Evolutionary conservation across 164 flowering plant genomes (phyloP), one percentile per base, ranked within the genome.

Genomic region (Piper betle): DNA sequence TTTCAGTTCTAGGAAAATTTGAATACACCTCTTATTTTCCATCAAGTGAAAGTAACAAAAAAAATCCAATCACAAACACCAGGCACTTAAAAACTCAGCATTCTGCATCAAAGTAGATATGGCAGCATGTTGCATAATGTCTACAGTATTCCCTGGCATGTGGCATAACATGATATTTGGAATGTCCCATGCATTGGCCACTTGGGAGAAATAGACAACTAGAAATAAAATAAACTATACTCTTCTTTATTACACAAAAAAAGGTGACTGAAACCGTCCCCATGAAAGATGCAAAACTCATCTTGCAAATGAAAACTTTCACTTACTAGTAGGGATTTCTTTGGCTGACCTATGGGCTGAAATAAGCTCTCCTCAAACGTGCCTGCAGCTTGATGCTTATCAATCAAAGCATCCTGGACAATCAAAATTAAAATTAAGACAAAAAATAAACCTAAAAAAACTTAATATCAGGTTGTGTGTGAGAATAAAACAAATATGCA

Each of bases 381-480:
- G 62, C 72, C 78, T 16, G 70, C 82, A n/a, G 73, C 64, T 53
- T 68, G 43, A 75, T 83, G 81, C 61, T 74, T 75, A 67, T 86
- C 93, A 78, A 88, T 64, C 55, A 84, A 71, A 64, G 78, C 79
- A 77, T 88, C 93, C 96, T 88, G 63, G 7, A 38, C 56, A 40
- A 58, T 6, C 54, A 10, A 11, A 20, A n/a, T n/a, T n/a, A n/a
- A n/a, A n/a, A n/a, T n/a, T n/a, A n/a, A n/a, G n/a, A n/a, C n/a
- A n/a, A n/a, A n/a, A n/a, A n/a, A n/a, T n/a, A n/a, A n/a, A n/a
- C n/a, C n/a, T n/a, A n/a, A n/a, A n/a, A n/a, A n/a, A n/a, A n/a
- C n/a, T n/a, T n/a, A n/a, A n/a, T n/a, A n/a, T n/a, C n/a, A n/a
- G n/a, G n/a, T n/a, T 55, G 39, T 33, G 52, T 20, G 50, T 41